phyloP scores from a whole-genome alignment of 1,284 basidiomycete species.

The Cronartium ribicola region DNA sequence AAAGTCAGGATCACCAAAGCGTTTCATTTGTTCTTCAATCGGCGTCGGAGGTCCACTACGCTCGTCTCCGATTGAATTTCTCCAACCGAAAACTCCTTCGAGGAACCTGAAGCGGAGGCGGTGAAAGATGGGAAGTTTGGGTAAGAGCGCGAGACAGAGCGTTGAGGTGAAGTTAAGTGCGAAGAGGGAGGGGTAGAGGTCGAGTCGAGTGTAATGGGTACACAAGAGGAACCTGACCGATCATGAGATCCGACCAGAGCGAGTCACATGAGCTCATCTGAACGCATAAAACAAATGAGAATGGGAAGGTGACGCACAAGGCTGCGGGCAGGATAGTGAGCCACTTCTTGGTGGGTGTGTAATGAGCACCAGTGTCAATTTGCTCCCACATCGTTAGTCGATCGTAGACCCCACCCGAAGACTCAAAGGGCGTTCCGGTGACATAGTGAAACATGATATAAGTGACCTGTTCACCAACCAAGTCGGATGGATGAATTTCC shows the following conservation, averaged over 20 bases:
- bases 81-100: slow-evolving; percentile 28
- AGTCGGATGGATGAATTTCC: too few relatives aligned
- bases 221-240: slow-evolving; percentile 90
- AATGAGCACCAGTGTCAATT: slow-evolving; percentile 96
- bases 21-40: slow-evolving; percentile 38
- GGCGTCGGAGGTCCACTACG: slow-evolving; percentile 37
- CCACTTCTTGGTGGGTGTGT: slow-evolving; percentile 98
- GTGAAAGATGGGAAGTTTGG: slow-evolving; percentile 84
- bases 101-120: slow-evolving; percentile 47
- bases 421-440: slow-evolving; percentile 92
- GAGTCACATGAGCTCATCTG: neutral
- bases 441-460: slow-evolving; percentile 99
- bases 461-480: slow-evolving; percentile 68
- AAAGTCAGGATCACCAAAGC: slow-evolving; percentile 27
- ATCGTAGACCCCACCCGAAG: slow-evolving; percentile 86
- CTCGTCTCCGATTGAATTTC: slow-evolving; percentile 31
- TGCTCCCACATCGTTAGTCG: slow-evolving; percentile 98
- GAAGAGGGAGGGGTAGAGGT: slow-evolving; percentile 88
- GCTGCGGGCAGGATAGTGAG: slow-evolving; percentile 82
- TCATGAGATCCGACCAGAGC: too few relatives aligned
- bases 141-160: slow-evolving; percentile 74
- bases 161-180: slow-evolving; percentile 83
- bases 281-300: slow-evolving; percentile 15
- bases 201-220: slow-evolving; percentile 82
- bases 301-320: slow-evolving; percentile 62